Base-by-base conservation (phyloP, 139 green algal species). In the Chlorella vulgaris region DNA sequence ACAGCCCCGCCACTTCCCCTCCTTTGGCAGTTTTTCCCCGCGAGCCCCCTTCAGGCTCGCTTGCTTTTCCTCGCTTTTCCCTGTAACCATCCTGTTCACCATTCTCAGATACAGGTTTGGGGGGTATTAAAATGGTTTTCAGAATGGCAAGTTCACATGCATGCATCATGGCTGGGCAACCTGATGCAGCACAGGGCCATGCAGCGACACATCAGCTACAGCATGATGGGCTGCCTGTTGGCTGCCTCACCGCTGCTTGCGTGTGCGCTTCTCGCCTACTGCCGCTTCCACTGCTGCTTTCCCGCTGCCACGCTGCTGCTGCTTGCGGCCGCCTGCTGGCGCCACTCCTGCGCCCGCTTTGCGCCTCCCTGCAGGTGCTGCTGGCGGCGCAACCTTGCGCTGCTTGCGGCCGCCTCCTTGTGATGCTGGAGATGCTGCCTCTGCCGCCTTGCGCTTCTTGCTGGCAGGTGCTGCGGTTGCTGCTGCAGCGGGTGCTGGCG, bases 191-290 rank as follows among this genome's bases (percentile, higher is more conserved):
- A 58, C 47, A 15, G 47, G 47, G 47, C 15, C n/a, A n/a, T n/a
- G 47, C 47, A 58, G 47, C 47, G 47, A 10, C 47, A 58, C 47
- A 15, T 10, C 47, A 58, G 47, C 47, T 58, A n/a, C n/a, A n/a
- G n/a, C n/a, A n/a, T n/a, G n/a, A n/a, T n/a, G n/a, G 51, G 51
- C 51, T 62, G 51, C 51, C 51, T 22, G 21, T n/a, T 19, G n/a
- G 60, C 21, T 68, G 10, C 60, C n/a, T 81, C 73, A 81, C 39
- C 74, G 74, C 74, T 81, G 75, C 33, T 71, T 81, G 7, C 60
- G 58, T 62, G 43, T 71, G 43, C 75, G 70, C 70, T 67, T 78
- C 50, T 19, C 66, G 51, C 31, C 47, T 28, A 10, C 47, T 78
- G 70, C 28, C 5, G 15, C 24, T 40, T 24, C 43, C 15, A 58